Evolutionary conservation across 768 basidiomycete genomes (phyloP), one percentile per base, ranked within the genome.

Genomic region (Mycena rebaudengoi): DNA sequence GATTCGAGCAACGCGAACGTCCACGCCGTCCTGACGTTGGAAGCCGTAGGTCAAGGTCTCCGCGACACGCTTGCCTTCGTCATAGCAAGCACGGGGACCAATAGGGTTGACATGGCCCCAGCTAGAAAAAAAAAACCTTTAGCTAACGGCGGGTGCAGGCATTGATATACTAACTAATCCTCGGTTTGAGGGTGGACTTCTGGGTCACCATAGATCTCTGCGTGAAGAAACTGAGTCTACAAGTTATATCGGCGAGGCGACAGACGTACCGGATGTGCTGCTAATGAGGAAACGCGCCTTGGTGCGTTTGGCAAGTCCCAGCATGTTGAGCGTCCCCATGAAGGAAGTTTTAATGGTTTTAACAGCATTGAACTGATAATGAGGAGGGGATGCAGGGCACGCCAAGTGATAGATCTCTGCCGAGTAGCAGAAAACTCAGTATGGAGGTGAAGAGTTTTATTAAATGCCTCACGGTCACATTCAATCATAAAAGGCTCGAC

Each of bases 21-120:
- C 94, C 63, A 99, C 96, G 57, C 90, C 89, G 73, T 99, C 95
- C 76, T 98, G 98, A 61, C 92, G 85, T 67, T 94, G 91, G 84
- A 92, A 99, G 39, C 96, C 96, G 73, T 99, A 99, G 7, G 97
- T 96, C 67, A 99, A 79, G 18, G 97, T 98, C 80, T 99, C 98
- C 39, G 98, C 97, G 37, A 99, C 97, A 70, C 98, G 95, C 82
- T 99, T 99, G 49, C 98, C 98, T 79, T 99, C 98, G 73, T 99
- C 98, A 74, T 99, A 99, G 79, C 98, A 99, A n/a, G 97, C 96
- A 65, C 98, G 93, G 62, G 94, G 94, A 23, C 98, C 98, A 70
- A 96, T 98, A 41, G 96, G 96, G 83, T 99, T 99, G 73, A 99
- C 98, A 78, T 99, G 91, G 46, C 96, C 96, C 96, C 96, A 98